Percentiles rank a stretch among this genome's conserved stretches.
Evolutionary conservation across 2,329 filamentous ascomycete genomes (phyloP).

Genomic region (Aspergillus intermedius): DNA sequence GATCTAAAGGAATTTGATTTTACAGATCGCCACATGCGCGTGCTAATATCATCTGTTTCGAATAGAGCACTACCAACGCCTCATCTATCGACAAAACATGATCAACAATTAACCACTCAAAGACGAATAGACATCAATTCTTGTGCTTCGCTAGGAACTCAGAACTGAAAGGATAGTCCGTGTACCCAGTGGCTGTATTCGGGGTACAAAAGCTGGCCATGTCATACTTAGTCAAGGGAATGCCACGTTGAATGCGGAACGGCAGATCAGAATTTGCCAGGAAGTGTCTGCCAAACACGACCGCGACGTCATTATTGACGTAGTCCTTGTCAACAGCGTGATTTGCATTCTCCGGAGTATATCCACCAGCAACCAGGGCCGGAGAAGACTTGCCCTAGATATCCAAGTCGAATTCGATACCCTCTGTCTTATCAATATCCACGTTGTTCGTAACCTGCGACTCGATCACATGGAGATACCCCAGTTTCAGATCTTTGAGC

Average conservation of each 20-base stretch:
- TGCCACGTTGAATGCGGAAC: constrained; percentile 26
- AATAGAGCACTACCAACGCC: no score
- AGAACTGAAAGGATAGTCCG: constrained; percentile 20
- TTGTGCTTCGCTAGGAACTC: constrained; percentile 1
- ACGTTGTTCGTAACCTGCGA: constrained; percentile 31
- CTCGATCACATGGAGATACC: constrained; percentile 56
- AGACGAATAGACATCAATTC: no score
- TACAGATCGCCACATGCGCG: no score
- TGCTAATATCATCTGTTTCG: no score
- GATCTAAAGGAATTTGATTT: no score
- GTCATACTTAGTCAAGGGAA: constrained; percentile 31
- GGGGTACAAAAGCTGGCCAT: constrained; percentile 32
- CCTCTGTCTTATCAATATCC: constrained; percentile 5
- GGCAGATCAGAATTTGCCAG: constrained; percentile 39
- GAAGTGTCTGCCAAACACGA: constrained; percentile 35
- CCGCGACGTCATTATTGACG: constrained; percentile 12
- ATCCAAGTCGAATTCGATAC: constrained; percentile 35
- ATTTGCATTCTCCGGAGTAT: constrained; percentile 28
- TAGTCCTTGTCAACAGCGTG: constrained; percentile 13
- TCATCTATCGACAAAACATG: no score
- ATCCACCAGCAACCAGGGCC: constrained; percentile 40
- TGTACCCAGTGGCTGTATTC: constrained; percentile 27
- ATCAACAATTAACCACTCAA: no score
- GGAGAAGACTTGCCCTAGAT: constrained; percentile 37
- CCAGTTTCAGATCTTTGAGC: constrained; percentile 46